Base-by-base conservation (phyloP, 192 early-diverging fungal genomes). In the Kickxella alabastrina region DNA sequence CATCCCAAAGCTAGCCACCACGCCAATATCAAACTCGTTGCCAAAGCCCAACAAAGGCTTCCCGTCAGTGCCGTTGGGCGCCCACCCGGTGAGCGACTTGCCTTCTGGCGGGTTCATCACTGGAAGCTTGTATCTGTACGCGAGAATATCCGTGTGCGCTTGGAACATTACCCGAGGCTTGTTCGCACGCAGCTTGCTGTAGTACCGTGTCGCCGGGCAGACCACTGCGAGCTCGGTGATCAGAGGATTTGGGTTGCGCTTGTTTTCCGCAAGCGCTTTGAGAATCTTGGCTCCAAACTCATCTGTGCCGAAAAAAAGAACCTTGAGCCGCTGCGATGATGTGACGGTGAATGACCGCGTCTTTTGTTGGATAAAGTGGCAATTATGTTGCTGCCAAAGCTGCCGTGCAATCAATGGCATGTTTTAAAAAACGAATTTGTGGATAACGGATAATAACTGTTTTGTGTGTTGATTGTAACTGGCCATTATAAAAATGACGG, bases 1-100 rank as follows among this genome's bases (percentile, higher is more conserved):
- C 54, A 85, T 89, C 6, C 94, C 92, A 80, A 95, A 97, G 1
- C 92, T 94, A 0, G 94, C 89, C n/a, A 94, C 92, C 0, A 94
- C 75, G 7, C 88, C 94, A 29, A 97, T 68, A 65, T 93, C 89
- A 60, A 85, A 94, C 4, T 14, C n/a, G 1, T 23, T 46, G 13
- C 10, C 25, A n/a, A n/a, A 53, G 7, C 27, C 39, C 3, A n/a
- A 21, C 10, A 42, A 32, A 12, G 15, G 28, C 27, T 52, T 25
- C 1, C 31, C 46, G 3, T 32, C 29, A 10, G 12, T 3, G 1
- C 29, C 31, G 4, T 19, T 28, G 9, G 46, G 17, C 5, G 18
- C 14, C 29, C 29, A 48, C 0, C 31, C n/a, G 21, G 9, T 21
- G 15, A 17, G 24, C 10, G 15, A 12, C 2, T 2, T 24, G 2